Evolutionary conservation across 805 yeast species (phyloP), one percentile per base, ranked within the genome.

Genomic region (Peterozyma toletana): DNA sequence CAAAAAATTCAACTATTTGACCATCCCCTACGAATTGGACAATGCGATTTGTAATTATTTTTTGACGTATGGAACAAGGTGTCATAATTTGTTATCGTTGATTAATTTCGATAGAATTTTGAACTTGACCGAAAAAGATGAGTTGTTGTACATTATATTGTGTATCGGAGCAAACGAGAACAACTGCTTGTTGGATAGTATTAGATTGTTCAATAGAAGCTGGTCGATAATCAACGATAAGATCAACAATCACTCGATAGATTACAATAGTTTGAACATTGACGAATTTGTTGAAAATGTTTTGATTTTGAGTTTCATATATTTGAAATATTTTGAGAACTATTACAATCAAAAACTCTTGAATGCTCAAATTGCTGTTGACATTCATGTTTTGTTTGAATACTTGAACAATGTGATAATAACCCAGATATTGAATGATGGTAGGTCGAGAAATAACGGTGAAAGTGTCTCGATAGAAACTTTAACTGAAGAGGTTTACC

Each of bases 351-450:
- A 44, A 30, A 31, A 41, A 27, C 3, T 31, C n/a, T 37, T 35
- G 14, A 46, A 13, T 3, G 39, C 41, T 17, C 41, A 40, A 21
- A 47, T 40, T 11, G 44, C 51, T 3, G 56, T 73, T n/a, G 69
- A 70, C 30, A 65, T 68, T 27, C 75, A 72, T 43, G 66, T 74
- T 33, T 61, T 75, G 5, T 61, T 76, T 47, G 72, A 73, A 49
- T 72, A 73, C 48, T 58, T 77, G 40, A 73, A 76, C 50, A 75
- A 74, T 46, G 68, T 71, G 13, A 60, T 70, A 30, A 60, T 59
- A 46, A 64, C 72, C 18, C 70, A 73, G 38, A 56, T 72, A 42
- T 53, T 68, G 30, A 68, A 69, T 45, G 49, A 46, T 16, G 53
- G 51, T 27, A 46, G 49, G 2, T 38, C 35, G 13, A 15, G 38